A percentile compares a stretch with the other conserved stretches of the same genome.
phyloP scores from a whole-genome alignment of 106 monocot species.

The Dioscorea alata region DNA sequence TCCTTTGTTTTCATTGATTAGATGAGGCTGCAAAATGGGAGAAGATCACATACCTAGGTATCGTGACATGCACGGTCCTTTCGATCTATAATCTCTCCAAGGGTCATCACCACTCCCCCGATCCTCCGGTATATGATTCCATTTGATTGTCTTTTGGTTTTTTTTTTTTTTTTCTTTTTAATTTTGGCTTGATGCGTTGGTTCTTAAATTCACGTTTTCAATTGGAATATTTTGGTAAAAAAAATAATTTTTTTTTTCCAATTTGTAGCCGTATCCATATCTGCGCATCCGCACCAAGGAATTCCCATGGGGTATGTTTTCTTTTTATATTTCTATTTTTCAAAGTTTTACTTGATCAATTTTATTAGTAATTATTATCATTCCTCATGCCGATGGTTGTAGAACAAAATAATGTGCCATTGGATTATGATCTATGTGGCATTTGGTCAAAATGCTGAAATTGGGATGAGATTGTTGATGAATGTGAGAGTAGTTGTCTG shows the following conservation, averaged over 20 bases:
- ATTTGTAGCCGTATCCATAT: conserved; percentile 20
- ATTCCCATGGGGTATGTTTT: conserved; percentile 26
- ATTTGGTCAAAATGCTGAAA: too few relatives aligned
- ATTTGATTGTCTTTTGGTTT: too few relatives aligned
- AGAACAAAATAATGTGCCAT: too few relatives aligned
- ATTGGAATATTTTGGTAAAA: not conserved
- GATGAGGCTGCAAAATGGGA: conserved; percentile 12
- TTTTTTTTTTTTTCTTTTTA: not conserved
- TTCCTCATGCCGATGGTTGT: too few relatives aligned
- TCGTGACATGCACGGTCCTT: conserved; percentile 1
- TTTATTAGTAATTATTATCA: not conserved
- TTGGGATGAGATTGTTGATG: too few relatives aligned
- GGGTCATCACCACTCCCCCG: conserved; percentile 3
- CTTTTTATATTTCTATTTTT: not conserved
- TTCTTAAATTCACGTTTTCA: not conserved
- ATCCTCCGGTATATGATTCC: conserved; percentile 3
- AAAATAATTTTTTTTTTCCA: not conserved
- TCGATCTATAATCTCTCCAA: conserved; percentile 10
- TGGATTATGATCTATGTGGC: too few relatives aligned
- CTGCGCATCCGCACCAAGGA: conserved; percentile 31
- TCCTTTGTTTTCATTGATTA: not conserved
- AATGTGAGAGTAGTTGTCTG: too few relatives aligned
- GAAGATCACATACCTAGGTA: conserved; percentile 5
- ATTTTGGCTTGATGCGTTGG: not conserved
- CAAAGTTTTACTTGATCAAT: not conserved